phyloP scores from a whole-genome alignment of 208 protist genomes.

The Trypanosoma platydactyli region DNA sequence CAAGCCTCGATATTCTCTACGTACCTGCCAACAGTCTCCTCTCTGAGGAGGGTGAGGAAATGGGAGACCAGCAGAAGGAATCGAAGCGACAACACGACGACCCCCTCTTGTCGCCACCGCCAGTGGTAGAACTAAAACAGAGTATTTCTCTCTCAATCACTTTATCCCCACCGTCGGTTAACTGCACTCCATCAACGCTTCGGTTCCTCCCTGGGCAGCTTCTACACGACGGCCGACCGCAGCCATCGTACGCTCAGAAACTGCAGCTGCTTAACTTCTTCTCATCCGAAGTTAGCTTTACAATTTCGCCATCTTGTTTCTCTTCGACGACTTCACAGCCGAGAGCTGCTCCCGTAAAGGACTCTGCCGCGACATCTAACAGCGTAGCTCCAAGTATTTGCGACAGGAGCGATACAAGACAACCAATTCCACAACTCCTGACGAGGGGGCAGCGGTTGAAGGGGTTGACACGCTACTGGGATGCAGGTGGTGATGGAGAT shows the following conservation, averaged over 20 bases:
- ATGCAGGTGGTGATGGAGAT: conserved; percentile 24
- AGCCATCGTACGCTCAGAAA: conserved; percentile 60
- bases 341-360: conserved; percentile 2
- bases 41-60: conserved; percentile 17
- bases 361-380: background rate
- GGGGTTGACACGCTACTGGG: conserved; percentile 21
- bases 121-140: conserved; percentile 39
- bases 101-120: conserved; percentile 2
- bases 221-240: conserved; percentile 72
- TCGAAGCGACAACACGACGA: background rate
- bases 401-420: background rate
- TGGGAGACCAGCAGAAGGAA: background rate
- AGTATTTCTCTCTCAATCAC: conserved; percentile 44
- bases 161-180: conserved; percentile 47
- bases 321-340: background rate
- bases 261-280: conserved; percentile 61
- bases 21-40: conserved; percentile 1
- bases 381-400: background rate
- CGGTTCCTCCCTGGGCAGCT: conserved; percentile 82
- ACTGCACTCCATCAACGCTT: conserved; percentile 44
- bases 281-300: conserved; percentile 43
- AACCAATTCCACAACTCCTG: background rate
- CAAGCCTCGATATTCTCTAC: conserved; percentile 25
- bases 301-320: conserved; percentile 26
- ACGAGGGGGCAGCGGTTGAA: conserved; percentile 16